These are phyloP conservation scores for Quercus aquifolioides DNA, from an alignment of 306 rosid species.

Conservation along the genomic window DNA sequence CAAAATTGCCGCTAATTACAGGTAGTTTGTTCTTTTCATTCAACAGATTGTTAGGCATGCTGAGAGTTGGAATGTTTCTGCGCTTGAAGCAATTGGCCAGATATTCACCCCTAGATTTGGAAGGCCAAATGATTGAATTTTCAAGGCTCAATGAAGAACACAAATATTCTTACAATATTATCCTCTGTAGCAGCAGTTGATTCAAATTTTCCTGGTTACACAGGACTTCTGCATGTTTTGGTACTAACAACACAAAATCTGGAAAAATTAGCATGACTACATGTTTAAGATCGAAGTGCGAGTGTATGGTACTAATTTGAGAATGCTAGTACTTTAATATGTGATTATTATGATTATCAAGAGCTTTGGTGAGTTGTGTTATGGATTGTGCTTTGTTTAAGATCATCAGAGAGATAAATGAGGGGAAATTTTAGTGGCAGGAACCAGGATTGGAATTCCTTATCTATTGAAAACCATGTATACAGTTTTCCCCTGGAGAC, in stretches of 20 bases:
- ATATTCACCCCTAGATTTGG: conserved; percentile 54
- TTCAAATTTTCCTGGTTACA: background rate
- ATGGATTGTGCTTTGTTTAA: background rate
- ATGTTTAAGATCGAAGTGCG: background rate
- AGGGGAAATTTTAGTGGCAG: background rate
- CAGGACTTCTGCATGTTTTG: background rate
- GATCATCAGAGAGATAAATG: background rate
- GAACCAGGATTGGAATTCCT: background rate
- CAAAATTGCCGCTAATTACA: conserved; percentile 15
- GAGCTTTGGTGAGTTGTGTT: background rate
- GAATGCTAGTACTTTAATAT: background rate
- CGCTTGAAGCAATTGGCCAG: conserved; percentile 80
- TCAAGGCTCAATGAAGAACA: background rate
- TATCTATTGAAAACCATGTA: background rate
- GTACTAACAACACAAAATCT: background rate
- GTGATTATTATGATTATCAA: background rate
- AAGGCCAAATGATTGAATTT: conserved; percentile 21
- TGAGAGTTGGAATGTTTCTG: too few relatives aligned
- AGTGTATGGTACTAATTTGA: background rate
- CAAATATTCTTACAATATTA: background rate
- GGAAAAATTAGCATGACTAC: background rate
- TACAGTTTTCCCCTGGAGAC: background rate
- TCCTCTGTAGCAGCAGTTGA: background rate
- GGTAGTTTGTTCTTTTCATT: conserved; percentile 5
- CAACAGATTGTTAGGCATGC: conserved; percentile 77